These are phyloP conservation scores for Bretziella fagacearum DNA, from an alignment of 2,329 filamentous ascomycete species.

Conservation along the genomic window DNA sequence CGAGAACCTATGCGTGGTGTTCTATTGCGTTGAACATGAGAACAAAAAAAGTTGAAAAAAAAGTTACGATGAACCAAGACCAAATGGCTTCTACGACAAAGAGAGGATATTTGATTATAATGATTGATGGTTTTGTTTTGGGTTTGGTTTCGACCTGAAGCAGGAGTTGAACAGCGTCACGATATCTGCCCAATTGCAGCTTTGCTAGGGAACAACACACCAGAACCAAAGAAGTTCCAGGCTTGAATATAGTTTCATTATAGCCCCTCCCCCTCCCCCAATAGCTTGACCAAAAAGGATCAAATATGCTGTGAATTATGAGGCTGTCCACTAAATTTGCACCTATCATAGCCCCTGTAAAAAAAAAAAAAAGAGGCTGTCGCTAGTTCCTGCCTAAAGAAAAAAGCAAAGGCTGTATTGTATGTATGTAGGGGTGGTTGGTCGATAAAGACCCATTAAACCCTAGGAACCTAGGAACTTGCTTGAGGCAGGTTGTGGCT, in stretches of 20 bases:
- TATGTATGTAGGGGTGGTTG: too few relatives aligned
- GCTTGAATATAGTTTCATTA: too few relatives aligned
- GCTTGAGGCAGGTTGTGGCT: not conserved
- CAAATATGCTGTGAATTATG: not conserved
- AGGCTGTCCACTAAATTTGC: not conserved
- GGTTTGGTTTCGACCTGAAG: constrained; percentile 4
- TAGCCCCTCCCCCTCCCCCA: too few relatives aligned
- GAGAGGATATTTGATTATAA: not conserved
- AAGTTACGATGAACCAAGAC: not conserved
- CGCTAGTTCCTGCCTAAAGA: constrained; percentile 8
- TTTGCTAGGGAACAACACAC: too few relatives aligned
- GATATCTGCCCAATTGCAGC: not conserved
- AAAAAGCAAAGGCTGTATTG: not conserved
- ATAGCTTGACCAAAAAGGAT: not conserved
- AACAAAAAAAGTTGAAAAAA: not conserved
- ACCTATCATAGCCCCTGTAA: not conserved
- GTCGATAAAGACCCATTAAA: not conserved
- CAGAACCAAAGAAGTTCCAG: too few relatives aligned
- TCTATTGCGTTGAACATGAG: not conserved
- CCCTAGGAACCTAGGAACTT: constrained; percentile 1
- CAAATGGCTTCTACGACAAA: not conserved
- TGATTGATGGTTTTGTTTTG: not conserved
- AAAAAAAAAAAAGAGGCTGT: not conserved
- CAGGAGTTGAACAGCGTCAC: not conserved
- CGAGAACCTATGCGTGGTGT: not conserved